Evolutionary conservation across 2,329 filamentous ascomycete species (phyloP), one percentile per base, ranked within the genome.

Genomic region (Penicillium sp.): DNA sequence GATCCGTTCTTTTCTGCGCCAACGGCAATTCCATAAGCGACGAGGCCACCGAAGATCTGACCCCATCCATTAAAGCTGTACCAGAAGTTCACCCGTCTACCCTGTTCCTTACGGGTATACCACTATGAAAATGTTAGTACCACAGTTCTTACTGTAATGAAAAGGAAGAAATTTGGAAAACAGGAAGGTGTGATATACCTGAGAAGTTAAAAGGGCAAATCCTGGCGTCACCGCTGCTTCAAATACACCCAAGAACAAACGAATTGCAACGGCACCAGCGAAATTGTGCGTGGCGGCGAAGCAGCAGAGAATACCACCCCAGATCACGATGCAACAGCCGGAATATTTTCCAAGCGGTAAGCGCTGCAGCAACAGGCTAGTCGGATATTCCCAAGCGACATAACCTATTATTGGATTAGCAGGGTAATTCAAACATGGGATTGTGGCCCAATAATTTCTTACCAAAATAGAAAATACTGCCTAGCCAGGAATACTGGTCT

Each of bases 41-140:
- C 71, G 1, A 84, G 59, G 1, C 85, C 86, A 7, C 86, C 86
- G 26, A 88, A 76, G 14, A 88, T 85, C 67, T 86, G 84, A 0
- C 82, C 85, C 48, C 81, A 81, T 2, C 85, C 85, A 56, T 87
- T 87, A 75, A 87, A 88, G 48, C 77, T 81, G 72, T 89, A 89
- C 87, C 87, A 90, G 52, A 89, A 81, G 3, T 81, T 82, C 1
- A 82, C 83, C 8, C 87, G 76, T 0, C 78, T 75, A 1, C 83
- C 85, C 73, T 90, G 87, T 67, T 90, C 87, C 48, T 79, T 78
- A 67, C 86, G 86, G 1, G 88, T 90, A 63, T 89, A 91, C 87
- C 87, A 90, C 72, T 89, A 24, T 45, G 3, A 4, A 13, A 13
- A 1, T 9, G 6, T 45, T 45, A 45, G 42, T 44, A 24, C 24